Evolutionary conservation across 2,329 filamentous ascomycete species (phyloP), one percentile per base, ranked within the genome.

Genomic region (Stenocarpella maydis): DNA sequence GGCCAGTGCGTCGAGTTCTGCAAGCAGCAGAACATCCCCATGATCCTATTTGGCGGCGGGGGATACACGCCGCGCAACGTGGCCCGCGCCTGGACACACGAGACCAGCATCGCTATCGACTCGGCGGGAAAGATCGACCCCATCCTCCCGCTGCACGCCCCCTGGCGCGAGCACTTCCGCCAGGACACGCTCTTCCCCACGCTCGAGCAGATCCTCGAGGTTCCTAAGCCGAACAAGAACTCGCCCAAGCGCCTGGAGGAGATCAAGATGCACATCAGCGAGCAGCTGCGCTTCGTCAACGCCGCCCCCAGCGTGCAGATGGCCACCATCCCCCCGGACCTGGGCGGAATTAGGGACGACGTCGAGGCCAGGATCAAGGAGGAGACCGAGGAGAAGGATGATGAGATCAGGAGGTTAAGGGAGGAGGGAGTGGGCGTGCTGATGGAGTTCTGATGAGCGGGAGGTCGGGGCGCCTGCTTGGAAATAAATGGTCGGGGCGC

Each of bases 61-160:
- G 96, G 96, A 34, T 99, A 99, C 81, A 99, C 96, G 17, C 95
- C 96, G 6, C 90, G 95, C 73, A 99, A 99, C 76, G 96, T 99
- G 8, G 96, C 96, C 50, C 92, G 96, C 66, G 94, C 95, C 37
- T 99, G 96, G 96, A 94, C 95, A 28, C 95, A 97, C 81, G 96
- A 99, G 82, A 99, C 96, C 15, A 92, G 92, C 71, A 93, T 98
- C 74, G 94, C 94, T 71, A 92, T 97, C 72, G 90, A 91, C 74
- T 90, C 90, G 69, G 86, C 92, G 71, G 86, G 91, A 72, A 87
- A 88, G 69, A 91, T 98, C 72, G 83, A 85, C 77, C 87, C 91
- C 21, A 86, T 89, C 15, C 91, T 98, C 34, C 95, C 96, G 0
- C 82, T 88, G 43, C 90, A 97, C 75, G 90, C 95, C 9, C 93